These are phyloP conservation scores for sorghum (Sorghum bicolor) DNA, from an alignment of 176 grass and related monocot species.

Conservation along the genomic window DNA sequence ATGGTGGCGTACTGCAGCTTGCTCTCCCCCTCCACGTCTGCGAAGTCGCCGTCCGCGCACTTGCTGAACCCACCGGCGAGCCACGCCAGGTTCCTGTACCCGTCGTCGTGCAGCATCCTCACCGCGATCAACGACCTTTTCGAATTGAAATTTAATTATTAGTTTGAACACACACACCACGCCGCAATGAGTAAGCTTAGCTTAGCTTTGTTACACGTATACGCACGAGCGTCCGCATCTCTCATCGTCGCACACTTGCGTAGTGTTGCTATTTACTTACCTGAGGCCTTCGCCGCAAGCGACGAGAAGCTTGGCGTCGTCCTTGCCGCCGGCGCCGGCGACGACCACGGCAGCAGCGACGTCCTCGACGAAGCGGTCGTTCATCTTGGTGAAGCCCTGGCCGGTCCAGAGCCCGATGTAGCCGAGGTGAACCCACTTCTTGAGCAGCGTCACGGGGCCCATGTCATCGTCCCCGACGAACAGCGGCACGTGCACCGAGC, in stretches of 20 bases:
- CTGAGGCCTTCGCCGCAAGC: conserved; percentile 93
- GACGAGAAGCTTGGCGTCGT: conserved; percentile 72
- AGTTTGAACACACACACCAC: too few relatives aligned
- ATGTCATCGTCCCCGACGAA: conserved; percentile 66
- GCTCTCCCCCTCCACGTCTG: conserved; percentile 56
- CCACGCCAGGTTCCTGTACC: conserved; percentile 59
- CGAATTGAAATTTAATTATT: neutral
- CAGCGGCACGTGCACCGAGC: conserved; percentile 61
- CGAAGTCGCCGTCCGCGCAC: conserved; percentile 57
- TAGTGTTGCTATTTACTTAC: conserved; percentile 30
- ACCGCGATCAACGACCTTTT: conserved; percentile 84
- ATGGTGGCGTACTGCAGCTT: conserved; percentile 86
- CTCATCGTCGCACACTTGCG: neutral
- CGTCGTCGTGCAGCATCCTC: conserved; percentile 63
- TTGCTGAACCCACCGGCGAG: conserved; percentile 85
- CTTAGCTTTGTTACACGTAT: neutral
- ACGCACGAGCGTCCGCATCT: neutral
- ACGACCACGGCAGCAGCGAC: conserved; percentile 38
- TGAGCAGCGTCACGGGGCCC: conserved; percentile 68
- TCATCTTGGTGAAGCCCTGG: conserved; percentile 79
- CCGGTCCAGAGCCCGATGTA: conserved; percentile 90
- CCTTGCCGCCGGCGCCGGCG: conserved; percentile 46
- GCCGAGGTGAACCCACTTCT: conserved; percentile 95
- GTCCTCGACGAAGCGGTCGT: conserved; percentile 65
- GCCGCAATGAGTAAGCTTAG: neutral